Percentiles rank a stretch among this genome's conserved stretches.
Evolutionary conservation across 192 early-diverging fungal genomes (phyloP).

Genomic region (Backusella mclennaniae): DNA sequence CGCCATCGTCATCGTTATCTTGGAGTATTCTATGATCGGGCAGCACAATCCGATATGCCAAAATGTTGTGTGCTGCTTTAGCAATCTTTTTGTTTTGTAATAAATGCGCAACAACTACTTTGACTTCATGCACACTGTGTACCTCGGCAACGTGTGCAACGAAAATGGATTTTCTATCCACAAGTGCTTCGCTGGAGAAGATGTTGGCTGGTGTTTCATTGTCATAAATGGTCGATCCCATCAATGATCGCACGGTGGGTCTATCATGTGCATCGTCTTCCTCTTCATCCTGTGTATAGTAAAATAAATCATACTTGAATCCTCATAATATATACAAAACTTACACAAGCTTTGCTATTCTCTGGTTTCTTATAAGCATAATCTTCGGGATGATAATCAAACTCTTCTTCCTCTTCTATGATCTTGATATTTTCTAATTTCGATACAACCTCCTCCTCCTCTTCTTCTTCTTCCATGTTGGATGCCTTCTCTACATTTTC

Average conservation of each 20-base stretch:
- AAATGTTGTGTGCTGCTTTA: constrained; percentile 88
- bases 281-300: background rate
- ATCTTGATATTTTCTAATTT: background rate
- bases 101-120: constrained; percentile 50
- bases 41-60: constrained; percentile 79
- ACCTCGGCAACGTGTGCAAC: constrained; percentile 75
- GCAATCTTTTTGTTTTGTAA: constrained; percentile 73
- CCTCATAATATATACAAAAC: background rate
- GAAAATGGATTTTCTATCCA: constrained; percentile 85
- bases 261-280: constrained; percentile 10
- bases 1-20: constrained; percentile 94
- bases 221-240: background rate
- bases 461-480: background rate
- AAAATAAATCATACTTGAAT: background rate
- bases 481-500: constrained; percentile 14
- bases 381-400: constrained; percentile 8
- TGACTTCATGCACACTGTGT: constrained; percentile 51
- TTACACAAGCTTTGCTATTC: background rate
- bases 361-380: background rate
- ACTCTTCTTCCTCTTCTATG: constrained; percentile 19
- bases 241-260: background rate
- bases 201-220: constrained; percentile 40
- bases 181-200: constrained; percentile 54
- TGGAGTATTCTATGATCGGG: constrained; percentile 55
- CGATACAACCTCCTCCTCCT: background rate